Base-by-base conservation (phyloP, 331 rosid genomes). In the Rhamnella rubrinervis region DNA sequence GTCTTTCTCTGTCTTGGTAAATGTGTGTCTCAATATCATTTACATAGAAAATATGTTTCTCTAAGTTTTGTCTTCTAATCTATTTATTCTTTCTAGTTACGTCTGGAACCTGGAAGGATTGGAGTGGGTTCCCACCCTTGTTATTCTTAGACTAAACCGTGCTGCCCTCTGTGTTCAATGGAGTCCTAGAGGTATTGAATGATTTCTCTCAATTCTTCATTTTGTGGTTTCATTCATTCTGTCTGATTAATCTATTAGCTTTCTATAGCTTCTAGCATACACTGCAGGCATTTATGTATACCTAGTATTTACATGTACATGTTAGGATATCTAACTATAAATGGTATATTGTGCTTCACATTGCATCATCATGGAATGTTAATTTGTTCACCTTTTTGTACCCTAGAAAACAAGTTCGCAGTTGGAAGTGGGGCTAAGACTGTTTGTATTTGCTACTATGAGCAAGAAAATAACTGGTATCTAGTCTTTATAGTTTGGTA, bases 351-450 rank as follows among this genome's bases (percentile, higher is more conserved):
- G 15, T 25, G 6, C 55, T 21, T 13, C 16, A 14, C 56, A 2
- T 46, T 61, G 25, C 47, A 28, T 39, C 50, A 40, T 51, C 58
- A 40, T 12, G 25, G 37, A 61, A 65, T 3, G 31, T 23, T 71
- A 51, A 73, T 75, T 78, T 37, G 50, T 73, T 66, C 70, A 62
- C 39, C 55, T 72, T 76, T 83, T 12, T 72, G 52, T 62, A 35
- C 60, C 65, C 63, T 65, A 93, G 98, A 89, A 83, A 93, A 93
- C 87, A 93, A 93, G 83, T 93, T 93, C 56, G 98, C 98, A 52
- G 89, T 93, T 67, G 98, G 98, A 64, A 93, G 97, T 80, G 98
- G 98, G 66, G 96, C 98, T 63, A 93, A 87, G 82, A 91, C 90
- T 75, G 92, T 89, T 78, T 91, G 96, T 81, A 68, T 93, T 75